phyloP scores from a whole-genome alignment of 805 yeast species.

The Schizosaccharomyces japonicus region DNA sequence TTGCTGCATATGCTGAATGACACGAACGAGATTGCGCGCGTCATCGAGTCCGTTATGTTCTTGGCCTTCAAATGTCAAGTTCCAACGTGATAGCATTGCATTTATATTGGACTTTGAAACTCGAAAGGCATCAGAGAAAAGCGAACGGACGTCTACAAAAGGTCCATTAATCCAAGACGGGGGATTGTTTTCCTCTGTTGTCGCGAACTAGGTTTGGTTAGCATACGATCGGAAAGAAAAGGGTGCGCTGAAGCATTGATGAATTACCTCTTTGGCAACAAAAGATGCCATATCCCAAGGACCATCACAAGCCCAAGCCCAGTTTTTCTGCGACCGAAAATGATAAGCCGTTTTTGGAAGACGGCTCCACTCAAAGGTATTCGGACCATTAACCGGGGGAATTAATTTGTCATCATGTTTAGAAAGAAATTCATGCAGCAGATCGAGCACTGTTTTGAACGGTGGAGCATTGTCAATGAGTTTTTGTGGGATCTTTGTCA shows the following conservation, averaged over 20 bases:
- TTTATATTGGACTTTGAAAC: neutral
- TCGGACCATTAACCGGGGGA: neutral
- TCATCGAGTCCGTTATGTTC: slow-evolving; percentile 8
- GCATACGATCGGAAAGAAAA: no score
- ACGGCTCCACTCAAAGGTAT: neutral
- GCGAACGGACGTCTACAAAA: slow-evolving; percentile 8
- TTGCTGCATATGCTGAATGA: slow-evolving; percentile 1
- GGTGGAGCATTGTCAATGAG: slow-evolving; percentile 7
- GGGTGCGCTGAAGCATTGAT: no score
- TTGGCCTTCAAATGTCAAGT: slow-evolving; percentile 5
- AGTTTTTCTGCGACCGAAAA: slow-evolving; percentile 1
- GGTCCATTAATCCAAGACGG: slow-evolving; percentile 7
- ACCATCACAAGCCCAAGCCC: slow-evolving; percentile 5
- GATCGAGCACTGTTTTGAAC: slow-evolving; percentile 7
- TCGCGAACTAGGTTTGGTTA: no score
- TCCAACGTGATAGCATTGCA: slow-evolving; percentile 8
- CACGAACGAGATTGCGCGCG: slow-evolving; percentile 6
- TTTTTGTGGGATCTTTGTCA: slow-evolving; percentile 10
- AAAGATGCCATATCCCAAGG: slow-evolving; percentile 5
- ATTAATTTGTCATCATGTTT: slow-evolving; percentile 7
- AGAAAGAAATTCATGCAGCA: slow-evolving; percentile 7
- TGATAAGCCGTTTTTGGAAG: neutral
- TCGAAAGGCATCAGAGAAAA: slow-evolving; percentile 5
- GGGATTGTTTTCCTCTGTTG: no score
- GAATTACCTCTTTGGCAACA: slow-evolving; percentile 6